Base-by-base conservation (phyloP, 2,329 filamentous ascomycete genomes). In the Phyllosticta citrichinensis region DNA sequence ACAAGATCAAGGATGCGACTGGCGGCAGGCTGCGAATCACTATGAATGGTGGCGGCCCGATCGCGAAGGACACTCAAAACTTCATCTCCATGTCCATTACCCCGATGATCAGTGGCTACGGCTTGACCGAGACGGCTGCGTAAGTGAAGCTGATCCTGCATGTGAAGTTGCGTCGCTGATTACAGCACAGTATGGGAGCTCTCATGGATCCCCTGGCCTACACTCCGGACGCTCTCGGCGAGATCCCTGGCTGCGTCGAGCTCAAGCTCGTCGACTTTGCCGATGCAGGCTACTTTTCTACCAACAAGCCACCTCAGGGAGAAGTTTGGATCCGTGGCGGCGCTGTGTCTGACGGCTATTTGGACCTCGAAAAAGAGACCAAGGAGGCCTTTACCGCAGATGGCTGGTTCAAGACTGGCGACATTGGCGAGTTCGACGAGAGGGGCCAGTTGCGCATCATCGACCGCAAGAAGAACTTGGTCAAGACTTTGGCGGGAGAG, bases 381-480 rank as follows among this genome's bases (percentile, higher is more conserved):
- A 74, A 78, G 69, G 87, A 88, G 71, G 81, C 88, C 5, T 82
- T 93, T 65, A 91, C 89, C 0, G 74, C 84, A 2, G 94, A 96
- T 68, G 91, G 91, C 56, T 97, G 94, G 94, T 97, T 97, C 83
- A 93, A 88, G 82, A 96, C 91, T 17, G 93, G 93, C 63, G 93
- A 97, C 70, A 94, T 97, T 73, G 93, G 93, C 68, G 89, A 97
- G 73, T 94, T 93, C 69, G 87, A 93, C 74, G 72, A 78, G 53
- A 81, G 87, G 64, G 93, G 93, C 52, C 89, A 96, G 73, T 76
- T 97, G 66, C 84, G 81, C 67, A 87, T 97, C 72, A 92, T 97
- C 70, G 93, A 97, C 75, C 90, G 93, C 67, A 92, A 96, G 84
- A 97, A 97, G 86, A 97, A 97, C 77, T 80, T 97, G 61, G 89